A percentile compares a stretch with the other conserved stretches of the same genome.
Conservation (phyloP, 192 early-diverging fungal genomes). For the Coemansia sp. region DNA sequence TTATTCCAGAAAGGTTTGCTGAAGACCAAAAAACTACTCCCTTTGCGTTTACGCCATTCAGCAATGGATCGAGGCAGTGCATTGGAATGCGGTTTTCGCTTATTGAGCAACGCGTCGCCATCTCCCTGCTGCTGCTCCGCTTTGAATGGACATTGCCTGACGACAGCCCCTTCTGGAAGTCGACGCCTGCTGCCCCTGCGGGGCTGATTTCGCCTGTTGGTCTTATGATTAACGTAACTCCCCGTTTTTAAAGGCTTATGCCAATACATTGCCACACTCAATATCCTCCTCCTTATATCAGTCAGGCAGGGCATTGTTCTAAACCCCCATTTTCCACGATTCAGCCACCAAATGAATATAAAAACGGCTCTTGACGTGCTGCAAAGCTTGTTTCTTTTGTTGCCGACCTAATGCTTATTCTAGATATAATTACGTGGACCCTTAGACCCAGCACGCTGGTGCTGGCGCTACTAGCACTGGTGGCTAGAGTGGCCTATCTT, state of each 20-base stretch:
- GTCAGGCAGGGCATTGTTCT: no score
- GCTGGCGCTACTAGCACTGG: conserved; percentile 1
- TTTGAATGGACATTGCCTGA: conserved; percentile 43
- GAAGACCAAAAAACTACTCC: conserved; percentile 29
- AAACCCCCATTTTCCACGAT: no score
- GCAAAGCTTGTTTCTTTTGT: no score
- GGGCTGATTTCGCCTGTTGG: conserved; percentile 49
- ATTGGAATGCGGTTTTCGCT: conserved; percentile 62
- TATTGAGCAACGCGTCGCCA: conserved; percentile 58
- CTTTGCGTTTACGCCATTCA: conserved; percentile 59
- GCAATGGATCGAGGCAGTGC: conserved; percentile 57
- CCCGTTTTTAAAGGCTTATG: not conserved
- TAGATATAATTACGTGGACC: no score
- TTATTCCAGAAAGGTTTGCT: conserved; percentile 54
- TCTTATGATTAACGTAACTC: conserved; percentile 19
- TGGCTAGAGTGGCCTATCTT: conserved; percentile 6
- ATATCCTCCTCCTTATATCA: no score
- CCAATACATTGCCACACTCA: no score
- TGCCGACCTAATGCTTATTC: no score
- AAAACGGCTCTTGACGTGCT: no score
- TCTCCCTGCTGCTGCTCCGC: conserved; percentile 55
- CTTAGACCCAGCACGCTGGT: conserved; percentile 4
- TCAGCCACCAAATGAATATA: no score
- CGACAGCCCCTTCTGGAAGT: conserved; percentile 38
- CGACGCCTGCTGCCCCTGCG: conserved; percentile 28